Base-by-base conservation (phyloP, 768 basidiomycete genomes). In the Fomitopsis serialis region DNA sequence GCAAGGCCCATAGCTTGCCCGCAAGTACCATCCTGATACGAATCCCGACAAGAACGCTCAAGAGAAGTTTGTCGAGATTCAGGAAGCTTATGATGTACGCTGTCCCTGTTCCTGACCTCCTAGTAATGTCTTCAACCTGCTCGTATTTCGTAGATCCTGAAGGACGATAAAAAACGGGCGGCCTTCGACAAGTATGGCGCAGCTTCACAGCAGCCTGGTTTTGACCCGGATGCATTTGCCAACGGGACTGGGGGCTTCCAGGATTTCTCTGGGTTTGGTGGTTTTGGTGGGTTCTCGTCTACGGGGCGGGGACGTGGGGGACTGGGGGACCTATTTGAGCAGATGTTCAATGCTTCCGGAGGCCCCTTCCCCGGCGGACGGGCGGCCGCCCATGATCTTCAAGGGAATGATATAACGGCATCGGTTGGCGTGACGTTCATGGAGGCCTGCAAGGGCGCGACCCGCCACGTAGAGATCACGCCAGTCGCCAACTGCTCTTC, bases 1-100 rank as follows among this genome's bases (percentile, higher is more conserved):
- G 61, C 50, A 52, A 34, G 58, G 34, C n/a, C 27, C 42, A 32
- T 65, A 97, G 96, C 87, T 99, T 58, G 97, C 97, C 17, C 89
- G 96, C 56, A 96, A 98, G 76, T 97, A 89, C 65, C 97, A 99
- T 69, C 97, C 97, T 0, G 97, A 99, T 65, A 94, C 94, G 12
- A 98, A 94, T 71, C 89, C 92, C 40, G 92, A 96, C 72, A 89
- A 92, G 63, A 78, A 76, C 45, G 92, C 96, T 0, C 86, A 92
- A 61, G 90, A 89, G 57, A 92, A 90, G 67, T 99, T 99, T 68
- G 78, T 95, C 17, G 96, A 99, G 69, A 98, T 98, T 53, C 97
- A 98, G 67, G 81, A 85, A 62, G 97, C 97, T 11, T 99, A 98
- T 73, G 97, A 98, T 70, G 96, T 98, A 59, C 60, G 85, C 71